Base-by-base conservation (phyloP, 2,329 filamentous ascomycete genomes). In the Colletotrichum cereale region DNA sequence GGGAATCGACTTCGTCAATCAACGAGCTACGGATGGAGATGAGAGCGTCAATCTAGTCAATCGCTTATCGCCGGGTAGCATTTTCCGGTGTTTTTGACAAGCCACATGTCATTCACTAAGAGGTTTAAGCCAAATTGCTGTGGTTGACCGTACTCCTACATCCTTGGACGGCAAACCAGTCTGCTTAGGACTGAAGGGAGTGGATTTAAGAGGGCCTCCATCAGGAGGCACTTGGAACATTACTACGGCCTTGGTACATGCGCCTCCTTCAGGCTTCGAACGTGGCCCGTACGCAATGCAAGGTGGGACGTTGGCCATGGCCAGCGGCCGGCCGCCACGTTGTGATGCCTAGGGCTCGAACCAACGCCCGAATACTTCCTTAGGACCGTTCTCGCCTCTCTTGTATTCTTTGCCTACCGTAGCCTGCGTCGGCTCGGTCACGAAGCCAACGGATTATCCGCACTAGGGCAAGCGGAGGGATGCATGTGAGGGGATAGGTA, bases 401-500 rank as follows among this genome's bases (percentile, higher is more conserved):
- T 66, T 21, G 21, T 44, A 38, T 60, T 56, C 18, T 61, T 42
- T 38, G 34, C 21, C 56, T 55, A 53, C 62, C 56, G 42, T 55
- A 48, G 58, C 63, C 71, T 44, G 65, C 57, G 56, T 36, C 61
- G 24, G 31, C 21, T 31, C 38, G 50, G 68, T 34, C 64, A 67
- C 36, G 36, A 71, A 48, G 24, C 21, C 50, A 48, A 57, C 26
- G 66, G 42, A 34, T 61, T 26, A 21, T 38, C 62, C 42, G 44
- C 26, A 40, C 61, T 31, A 11, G 66, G 69, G 50, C 52, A 71
- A 62, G 69, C 56, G 56, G 38, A 52, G n/a, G 40, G 38, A 55
- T 75, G 72, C 73, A 73, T 74, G 67, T 74, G 75, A 74, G 73
- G 74, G 67, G 67, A 66, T 65, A 67, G 65, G 40, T 76, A 78